Conservation (phyloP, 345 rosid genomes). For the Garcia nutans region DNA sequence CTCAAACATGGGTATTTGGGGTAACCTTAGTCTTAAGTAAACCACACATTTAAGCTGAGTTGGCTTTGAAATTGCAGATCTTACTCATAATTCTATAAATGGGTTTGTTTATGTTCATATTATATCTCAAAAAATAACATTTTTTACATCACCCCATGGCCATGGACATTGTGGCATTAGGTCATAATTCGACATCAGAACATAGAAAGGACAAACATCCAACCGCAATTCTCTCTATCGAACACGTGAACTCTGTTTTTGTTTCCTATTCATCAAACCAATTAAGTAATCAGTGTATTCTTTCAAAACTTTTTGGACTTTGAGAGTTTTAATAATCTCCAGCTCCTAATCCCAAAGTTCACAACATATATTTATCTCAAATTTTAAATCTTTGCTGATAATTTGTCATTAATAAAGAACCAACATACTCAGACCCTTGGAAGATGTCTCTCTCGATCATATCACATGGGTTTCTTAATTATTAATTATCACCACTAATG, state of each 20-base stretch:
- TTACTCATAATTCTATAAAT: no score
- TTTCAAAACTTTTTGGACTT: not conserved
- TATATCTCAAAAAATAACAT: no score
- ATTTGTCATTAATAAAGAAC: constrained; percentile 28
- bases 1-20: no score
- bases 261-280: not conserved
- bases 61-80: no score
- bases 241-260: constrained; percentile 14
- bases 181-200: no score
- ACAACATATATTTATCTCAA: not conserved
- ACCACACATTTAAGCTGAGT: no score
- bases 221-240: constrained; percentile 29
- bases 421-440: constrained; percentile 46
- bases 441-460: constrained; percentile 15
- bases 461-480: not conserved
- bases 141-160: no score
- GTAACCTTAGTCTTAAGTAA: no score
- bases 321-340: not conserved
- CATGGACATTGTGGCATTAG: no score
- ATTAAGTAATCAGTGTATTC: not conserved
- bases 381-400: constrained; percentile 3
- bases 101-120: no score
- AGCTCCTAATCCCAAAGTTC: not conserved
- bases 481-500: not conserved
- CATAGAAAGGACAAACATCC: constrained; percentile 20